Conservation (phyloP, 805 yeast species). For the Clavispora fructus region DNA sequence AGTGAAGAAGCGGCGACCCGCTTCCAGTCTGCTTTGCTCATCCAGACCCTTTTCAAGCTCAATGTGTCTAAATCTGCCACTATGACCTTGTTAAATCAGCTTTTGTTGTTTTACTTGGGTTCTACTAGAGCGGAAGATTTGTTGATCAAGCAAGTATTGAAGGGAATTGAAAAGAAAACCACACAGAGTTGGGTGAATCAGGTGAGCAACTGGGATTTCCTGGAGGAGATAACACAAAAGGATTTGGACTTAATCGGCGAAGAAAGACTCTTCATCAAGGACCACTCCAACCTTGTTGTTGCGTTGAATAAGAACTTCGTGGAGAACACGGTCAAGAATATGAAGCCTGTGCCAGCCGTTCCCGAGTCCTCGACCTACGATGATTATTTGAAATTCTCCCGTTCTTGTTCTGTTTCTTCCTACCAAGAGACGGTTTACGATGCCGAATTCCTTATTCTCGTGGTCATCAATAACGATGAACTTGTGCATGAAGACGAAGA, state of each 20-base stretch:
- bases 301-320: constrained; percentile 47
- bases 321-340: constrained; percentile 39
- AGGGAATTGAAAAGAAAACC: constrained; percentile 49
- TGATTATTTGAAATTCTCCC: constrained; percentile 5
- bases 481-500: constrained; percentile 33
- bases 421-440: constrained; percentile 47
- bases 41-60: constrained; percentile 45
- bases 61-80: constrained; percentile 46
- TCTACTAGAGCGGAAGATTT: constrained; percentile 56
- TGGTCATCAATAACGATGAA: constrained; percentile 62
- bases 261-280: constrained; percentile 42
- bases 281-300: constrained; percentile 43
- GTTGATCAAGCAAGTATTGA: constrained; percentile 52
- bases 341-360: constrained; percentile 1
- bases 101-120: constrained; percentile 56
- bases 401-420: constrained; percentile 2
- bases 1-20: constrained; percentile 19
- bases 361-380: neutral
- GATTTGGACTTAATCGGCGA: constrained; percentile 46
- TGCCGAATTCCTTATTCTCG: constrained; percentile 60
- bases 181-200: constrained; percentile 60
- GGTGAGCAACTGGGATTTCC: constrained; percentile 63
- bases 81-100: constrained; percentile 39
- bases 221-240: constrained; percentile 32
- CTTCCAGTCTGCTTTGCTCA: constrained; percentile 40